Evolutionary conservation across 2,329 filamentous ascomycete species (phyloP), one percentile per base, ranked within the genome.

Genomic region (Fusarium graminum): DNA sequence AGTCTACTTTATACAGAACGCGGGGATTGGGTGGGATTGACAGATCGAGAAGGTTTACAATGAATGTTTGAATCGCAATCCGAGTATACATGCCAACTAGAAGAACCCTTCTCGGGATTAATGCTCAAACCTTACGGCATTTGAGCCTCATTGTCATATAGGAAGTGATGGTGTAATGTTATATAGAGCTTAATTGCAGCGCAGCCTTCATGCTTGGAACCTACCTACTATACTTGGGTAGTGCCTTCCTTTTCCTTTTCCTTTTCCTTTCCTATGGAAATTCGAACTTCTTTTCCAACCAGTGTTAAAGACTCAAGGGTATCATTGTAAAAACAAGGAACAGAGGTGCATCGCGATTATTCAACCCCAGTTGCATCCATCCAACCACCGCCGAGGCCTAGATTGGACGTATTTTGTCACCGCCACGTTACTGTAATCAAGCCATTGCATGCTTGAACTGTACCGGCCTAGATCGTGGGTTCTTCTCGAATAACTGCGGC

Each of bases 101-200:
- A n/a, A 10, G 19, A 36, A 39, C 32, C 16, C n/a, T 28, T 19
- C 39, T 4, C 13, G 14, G 40, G 40, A 16, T 40, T 39, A 25
- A 16, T 13, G 29, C 32, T 26, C 11, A 42, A 43, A 38, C 16
- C 22, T 30, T 28, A 13, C 43, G 22, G 43, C 13, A 29, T 58
- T 43, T 59, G 34, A 54, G 32, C 47, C 32, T 52, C 25, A 19
- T 13, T 22, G 7, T n/a, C 26, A 41, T 13, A n/a, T 9, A 29
- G 16, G 34, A 60, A 51, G n/a, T n/a, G 41, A 67, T 65, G 53
- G 38, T 60, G 49, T 38, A 52, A 67, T 55, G 34, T 52, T 50
- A 41, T 30, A 42, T 42, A 42, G 36, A 58, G 40, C 30, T 50
- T 52, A 34, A 53, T 34, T 40, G 38, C 30, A 45, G 29, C 26